These are phyloP conservation scores for Eucalyptus rudis DNA, from an alignment of 345 rosid species.

Conservation along the genomic window DNA sequence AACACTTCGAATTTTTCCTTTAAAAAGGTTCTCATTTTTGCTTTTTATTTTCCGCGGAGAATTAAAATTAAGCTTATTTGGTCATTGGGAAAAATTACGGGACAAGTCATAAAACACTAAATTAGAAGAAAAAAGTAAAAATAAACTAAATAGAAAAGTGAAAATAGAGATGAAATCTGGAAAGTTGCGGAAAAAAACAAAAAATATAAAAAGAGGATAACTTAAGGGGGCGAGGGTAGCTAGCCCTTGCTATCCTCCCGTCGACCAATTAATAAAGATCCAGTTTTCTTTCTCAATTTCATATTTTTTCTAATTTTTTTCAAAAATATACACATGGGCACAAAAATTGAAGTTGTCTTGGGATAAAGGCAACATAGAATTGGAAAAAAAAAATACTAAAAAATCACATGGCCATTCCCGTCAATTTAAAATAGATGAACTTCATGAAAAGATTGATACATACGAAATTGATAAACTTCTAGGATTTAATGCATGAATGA, in stretches of 20 bases:
- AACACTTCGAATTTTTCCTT: background rate
- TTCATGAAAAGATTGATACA: too few species aligned
- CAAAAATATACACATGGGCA: background rate
- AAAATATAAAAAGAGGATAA: background rate
- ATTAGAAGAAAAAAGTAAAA: background rate
- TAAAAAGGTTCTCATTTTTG: background rate
- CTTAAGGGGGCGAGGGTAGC: background rate
- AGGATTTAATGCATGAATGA: background rate
- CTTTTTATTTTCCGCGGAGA: rapidly evolving
- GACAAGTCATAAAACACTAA: background rate
- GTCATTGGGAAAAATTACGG: background rate
- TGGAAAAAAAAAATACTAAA: background rate
- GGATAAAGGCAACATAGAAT: background rate
- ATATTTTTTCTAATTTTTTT: too few species aligned
- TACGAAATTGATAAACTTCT: background rate
- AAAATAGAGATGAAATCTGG: background rate
- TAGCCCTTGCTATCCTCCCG: background rate
- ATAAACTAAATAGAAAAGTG: background rate
- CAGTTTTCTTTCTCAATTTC: too few species aligned
- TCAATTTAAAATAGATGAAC: too few species aligned
- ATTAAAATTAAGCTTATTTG: background rate
- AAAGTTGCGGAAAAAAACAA: background rate
- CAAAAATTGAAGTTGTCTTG: background rate
- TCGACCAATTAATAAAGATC: background rate
- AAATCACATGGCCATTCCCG: background rate